Evolutionary conservation across 495 filamentous ascomycete genomes (phyloP).

Genomic region (Pseudevernia furfuracea): DNA sequence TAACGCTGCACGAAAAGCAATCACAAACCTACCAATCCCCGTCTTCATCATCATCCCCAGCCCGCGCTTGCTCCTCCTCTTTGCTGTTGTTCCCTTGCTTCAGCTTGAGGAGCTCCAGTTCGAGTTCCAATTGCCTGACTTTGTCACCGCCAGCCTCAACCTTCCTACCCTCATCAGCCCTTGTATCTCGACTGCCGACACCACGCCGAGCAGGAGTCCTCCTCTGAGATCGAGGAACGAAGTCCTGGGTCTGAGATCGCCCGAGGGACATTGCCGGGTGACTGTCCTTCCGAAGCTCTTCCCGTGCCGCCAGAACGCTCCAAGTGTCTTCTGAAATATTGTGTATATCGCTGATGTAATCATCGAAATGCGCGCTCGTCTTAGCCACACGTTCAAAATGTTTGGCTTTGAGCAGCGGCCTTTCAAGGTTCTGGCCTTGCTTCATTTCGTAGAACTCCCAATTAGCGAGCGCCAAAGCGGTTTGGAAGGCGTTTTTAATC

Average conservation of each 20-base stretch:
- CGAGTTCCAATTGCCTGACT: not conserved
- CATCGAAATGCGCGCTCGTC: conserved; percentile 3
- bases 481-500: conserved; percentile 43
- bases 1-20: not conserved
- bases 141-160: not conserved
- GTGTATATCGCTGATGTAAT: not conserved
- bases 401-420: not conserved
- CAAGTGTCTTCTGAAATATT: not conserved
- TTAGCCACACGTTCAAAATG: not conserved
- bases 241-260: not conserved
- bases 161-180: not conserved
- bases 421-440: not conserved
- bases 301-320: not conserved
- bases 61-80: not conserved
- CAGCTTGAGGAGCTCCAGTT: not conserved
- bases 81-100: not conserved
- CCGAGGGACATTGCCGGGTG: not conserved
- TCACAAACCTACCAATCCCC: not conserved
- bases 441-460: conserved; percentile 19
- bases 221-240: not conserved
- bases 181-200: not conserved
- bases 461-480: conserved; percentile 36
- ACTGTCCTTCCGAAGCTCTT: not conserved
- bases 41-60: not conserved
- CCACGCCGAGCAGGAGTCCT: not conserved